Conservation (phyloP, 768 basidiomycete species). For the Hebeloma cylindrosporum region DNA sequence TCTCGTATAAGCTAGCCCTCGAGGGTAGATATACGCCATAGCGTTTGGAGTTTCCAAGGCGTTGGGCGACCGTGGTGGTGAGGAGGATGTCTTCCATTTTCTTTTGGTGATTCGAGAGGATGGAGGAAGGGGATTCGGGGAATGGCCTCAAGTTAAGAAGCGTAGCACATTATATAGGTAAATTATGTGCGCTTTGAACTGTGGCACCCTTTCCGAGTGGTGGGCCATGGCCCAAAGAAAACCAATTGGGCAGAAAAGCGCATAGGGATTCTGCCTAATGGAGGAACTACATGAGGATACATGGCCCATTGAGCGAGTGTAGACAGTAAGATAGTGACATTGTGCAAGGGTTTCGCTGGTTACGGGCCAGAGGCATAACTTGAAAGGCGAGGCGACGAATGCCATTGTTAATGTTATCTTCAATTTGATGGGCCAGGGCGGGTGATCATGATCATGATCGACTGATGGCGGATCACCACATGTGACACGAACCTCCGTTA, state of each 20-base stretch:
- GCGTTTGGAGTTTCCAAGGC: slow-evolving; percentile 26
- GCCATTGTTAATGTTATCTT: no score
- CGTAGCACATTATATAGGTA: slow-evolving; percentile 6
- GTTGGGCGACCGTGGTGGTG: neutral
- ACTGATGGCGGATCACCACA: no score
- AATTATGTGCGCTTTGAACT: slow-evolving; percentile 2
- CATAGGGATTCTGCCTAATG: no score
- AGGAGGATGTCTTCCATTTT: neutral
- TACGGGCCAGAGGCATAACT: no score
- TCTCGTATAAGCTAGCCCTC: slow-evolving; percentile 20
- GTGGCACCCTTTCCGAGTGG: neutral
- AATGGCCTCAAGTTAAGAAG: neutral
- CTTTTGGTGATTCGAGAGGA: neutral
- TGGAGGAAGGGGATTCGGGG: slow-evolving; percentile 1
- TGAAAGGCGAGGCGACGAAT: no score
- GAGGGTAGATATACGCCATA: slow-evolving; percentile 36
- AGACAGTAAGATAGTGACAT: no score
- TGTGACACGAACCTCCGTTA: no score
- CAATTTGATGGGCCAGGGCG: no score
- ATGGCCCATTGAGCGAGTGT: no score
- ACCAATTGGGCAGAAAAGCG: slow-evolving; percentile 4
- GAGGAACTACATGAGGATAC: no score
- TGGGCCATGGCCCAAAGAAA: slow-evolving; percentile 1
- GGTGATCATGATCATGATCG: no score
- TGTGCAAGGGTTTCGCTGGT: no score